Percentiles rank a stretch among this genome's conserved stretches.
These are phyloP conservation scores for Arthrobotrys sphaeroides DNA, from an alignment of 2,329 filamentous ascomycete genomes.

Conservation along the genomic window DNA sequence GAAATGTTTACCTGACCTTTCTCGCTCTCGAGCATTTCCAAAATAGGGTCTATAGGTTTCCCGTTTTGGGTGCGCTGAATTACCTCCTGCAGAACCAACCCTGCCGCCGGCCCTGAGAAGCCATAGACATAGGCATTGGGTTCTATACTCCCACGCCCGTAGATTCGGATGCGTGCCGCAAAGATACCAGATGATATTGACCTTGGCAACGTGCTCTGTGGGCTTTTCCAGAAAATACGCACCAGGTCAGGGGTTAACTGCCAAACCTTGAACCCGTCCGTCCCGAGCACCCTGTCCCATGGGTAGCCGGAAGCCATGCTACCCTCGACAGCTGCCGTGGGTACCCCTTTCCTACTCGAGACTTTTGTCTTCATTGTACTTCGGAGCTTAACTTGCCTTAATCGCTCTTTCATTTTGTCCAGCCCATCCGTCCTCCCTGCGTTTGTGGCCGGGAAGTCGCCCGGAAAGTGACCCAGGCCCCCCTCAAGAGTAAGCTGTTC, in stretches of 20 bases:
- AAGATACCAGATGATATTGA: conserved; percentile 17
- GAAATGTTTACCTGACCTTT: neutral
- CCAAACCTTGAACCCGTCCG: neutral
- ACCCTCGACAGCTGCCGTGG: neutral
- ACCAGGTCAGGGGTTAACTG: conserved; percentile 18
- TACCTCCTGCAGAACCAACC: neutral
- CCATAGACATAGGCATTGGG: neutral
- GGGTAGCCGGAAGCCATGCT: conserved; percentile 26
- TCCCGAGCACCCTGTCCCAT: conserved; percentile 21
- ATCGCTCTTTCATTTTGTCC: conserved; percentile 60
- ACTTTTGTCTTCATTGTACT: conserved; percentile 32
- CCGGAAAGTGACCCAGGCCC: conserved; percentile 82
- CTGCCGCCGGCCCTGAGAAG: neutral
- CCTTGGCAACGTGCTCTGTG: neutral
- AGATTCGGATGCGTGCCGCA: conserved; percentile 11
- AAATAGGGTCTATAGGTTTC: neutral
- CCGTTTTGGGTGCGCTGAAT: conserved; percentile 1
- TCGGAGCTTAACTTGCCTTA: neutral
- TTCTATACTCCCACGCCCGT: conserved; percentile 24
- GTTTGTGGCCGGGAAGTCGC: conserved; percentile 80
- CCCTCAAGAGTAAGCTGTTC: conserved; percentile 84
- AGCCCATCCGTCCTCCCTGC: conserved; percentile 83
- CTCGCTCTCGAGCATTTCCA: neutral
- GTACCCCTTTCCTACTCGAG: neutral
- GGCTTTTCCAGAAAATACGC: neutral